Evolutionary conservation across 83 land plant species (phyloP).

Genomic region (Isoetes engelmannii): DNA sequence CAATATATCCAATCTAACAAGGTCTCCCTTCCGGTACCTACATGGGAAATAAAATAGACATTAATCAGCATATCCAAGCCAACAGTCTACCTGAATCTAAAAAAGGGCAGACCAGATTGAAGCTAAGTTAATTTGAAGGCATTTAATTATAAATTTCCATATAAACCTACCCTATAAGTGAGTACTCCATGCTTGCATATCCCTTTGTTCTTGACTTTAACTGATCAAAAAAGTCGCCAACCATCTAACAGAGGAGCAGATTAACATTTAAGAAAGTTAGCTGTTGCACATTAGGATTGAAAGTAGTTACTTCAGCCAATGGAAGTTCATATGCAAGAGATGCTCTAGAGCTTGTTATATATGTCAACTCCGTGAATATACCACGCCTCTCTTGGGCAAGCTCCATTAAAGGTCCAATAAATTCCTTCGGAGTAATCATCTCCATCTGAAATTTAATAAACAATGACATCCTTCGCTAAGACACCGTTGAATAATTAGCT

Average conservation of each 20-base stretch:
- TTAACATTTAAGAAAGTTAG: not conserved
- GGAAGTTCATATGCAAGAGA: conserved; percentile 74
- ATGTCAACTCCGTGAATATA: conserved; percentile 85
- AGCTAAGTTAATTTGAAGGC: not conserved
- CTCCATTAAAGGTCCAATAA: conserved; percentile 93
- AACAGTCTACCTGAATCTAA: too few relatives aligned
- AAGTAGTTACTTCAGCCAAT: conserved; percentile 64
- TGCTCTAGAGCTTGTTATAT: conserved; percentile 72
- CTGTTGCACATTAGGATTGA: not conserved
- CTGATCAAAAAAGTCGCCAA: conserved; percentile 98
- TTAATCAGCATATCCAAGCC: not conserved
- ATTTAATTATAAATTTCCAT: not conserved
- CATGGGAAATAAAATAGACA: not conserved
- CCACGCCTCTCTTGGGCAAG: conserved; percentile 93
- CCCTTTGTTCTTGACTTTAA: conserved; percentile 95
- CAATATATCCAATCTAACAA: conserved; percentile 81
- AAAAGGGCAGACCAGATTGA: not conserved
- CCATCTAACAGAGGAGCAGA: conserved; percentile 51
- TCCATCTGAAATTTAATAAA: conserved; percentile 70
- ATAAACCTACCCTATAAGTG: conserved; percentile 57
- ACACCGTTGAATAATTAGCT: not conserved
- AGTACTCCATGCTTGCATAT: conserved; percentile 99
- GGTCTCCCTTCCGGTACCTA: conserved; percentile 74
- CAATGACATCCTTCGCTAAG: not conserved
- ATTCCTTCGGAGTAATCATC: conserved; percentile 94